Evolutionary conservation across 495 filamentous ascomycete species (phyloP).

Genomic region (Podospora sp.): DNA sequence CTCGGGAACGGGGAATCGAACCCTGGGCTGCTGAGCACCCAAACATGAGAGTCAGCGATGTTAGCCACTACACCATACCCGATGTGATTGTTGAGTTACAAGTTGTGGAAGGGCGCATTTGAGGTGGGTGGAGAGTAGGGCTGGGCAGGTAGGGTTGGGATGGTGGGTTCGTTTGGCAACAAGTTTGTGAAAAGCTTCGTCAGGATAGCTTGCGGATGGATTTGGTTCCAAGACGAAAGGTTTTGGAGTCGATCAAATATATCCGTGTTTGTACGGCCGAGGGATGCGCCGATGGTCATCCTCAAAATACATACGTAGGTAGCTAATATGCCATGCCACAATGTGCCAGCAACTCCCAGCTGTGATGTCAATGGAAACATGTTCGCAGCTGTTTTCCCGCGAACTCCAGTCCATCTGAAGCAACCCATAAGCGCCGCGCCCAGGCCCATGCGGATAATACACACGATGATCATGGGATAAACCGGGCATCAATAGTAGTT

Average conservation of each 20-base stretch:
- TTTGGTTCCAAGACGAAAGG: no score
- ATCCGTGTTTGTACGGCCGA: no score
- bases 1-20: constrained; percentile 12
- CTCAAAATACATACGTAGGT: not conserved
- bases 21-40: constrained; percentile 8
- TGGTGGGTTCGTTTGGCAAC: not conserved
- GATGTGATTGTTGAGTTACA: constrained; percentile 2
- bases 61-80: constrained; percentile 16
- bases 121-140: constrained; percentile 11
- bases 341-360: no score
- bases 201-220: no score
- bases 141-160: not conserved
- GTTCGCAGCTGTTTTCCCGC: not conserved
- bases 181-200: no score
- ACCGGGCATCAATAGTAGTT: constrained; percentile 7
- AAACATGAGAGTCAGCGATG: constrained; percentile 11
- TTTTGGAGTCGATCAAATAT: no score
- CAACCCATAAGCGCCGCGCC: not conserved
- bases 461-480: not conserved
- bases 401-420: not conserved
- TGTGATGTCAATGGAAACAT: no score
- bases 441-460: not conserved
- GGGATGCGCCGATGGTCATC: no score
- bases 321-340: not conserved
- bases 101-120: not conserved